Evolutionary conservation across 805 yeast genomes (phyloP), one percentile per base, ranked within the genome.

Genomic region (Zygotorulaspora sp.): DNA sequence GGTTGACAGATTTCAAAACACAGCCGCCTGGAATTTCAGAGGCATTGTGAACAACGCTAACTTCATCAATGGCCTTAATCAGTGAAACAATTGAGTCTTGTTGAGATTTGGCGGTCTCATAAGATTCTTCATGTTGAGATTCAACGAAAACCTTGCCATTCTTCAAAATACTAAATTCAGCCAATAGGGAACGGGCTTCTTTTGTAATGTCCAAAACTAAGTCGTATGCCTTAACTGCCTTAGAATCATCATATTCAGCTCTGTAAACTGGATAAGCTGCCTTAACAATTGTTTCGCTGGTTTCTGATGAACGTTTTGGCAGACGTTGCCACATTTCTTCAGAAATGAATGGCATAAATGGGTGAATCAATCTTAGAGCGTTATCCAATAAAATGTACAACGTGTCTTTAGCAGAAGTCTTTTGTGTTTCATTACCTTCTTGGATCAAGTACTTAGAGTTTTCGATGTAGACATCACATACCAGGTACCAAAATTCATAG

Each of bases 321-420:
- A 92, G 71, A 67, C 97, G 85, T 71, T 92, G 98, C 97, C 97
- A 92, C 85, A 92, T 78, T 72, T 92, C 98, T 67, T 92, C 98
- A 32, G 97, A 82, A 50, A 92, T 71, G 62, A 78, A 92, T 26
- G 98, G 98, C 98, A 92, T 92, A 72, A 87, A 92, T 62, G 98
- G 98, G 62, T 90, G 97, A 52, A 90, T 92, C 69, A 92, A 62
- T 62, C 75, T 81, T 69, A 90, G 75, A 8, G 96, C 96, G 50
- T 83, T 84, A 57, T 92, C 97, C 52, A 90, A 73, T 68, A 95
- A 77, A 23, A 92, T 85, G 77, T 88, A 92, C 50, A 92, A 73
- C 16, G 97, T 92, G 63, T 90, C 94, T 69, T 82, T 84, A 12
- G 97, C 98, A 38, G 95, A 84, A 63, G 77, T 75, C 70, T 80